Percentiles rank a stretch among this genome's conserved stretches.
Evolutionary conservation across 495 filamentous ascomycete genomes (phyloP).

Genomic region (Hamigera avellanea): DNA sequence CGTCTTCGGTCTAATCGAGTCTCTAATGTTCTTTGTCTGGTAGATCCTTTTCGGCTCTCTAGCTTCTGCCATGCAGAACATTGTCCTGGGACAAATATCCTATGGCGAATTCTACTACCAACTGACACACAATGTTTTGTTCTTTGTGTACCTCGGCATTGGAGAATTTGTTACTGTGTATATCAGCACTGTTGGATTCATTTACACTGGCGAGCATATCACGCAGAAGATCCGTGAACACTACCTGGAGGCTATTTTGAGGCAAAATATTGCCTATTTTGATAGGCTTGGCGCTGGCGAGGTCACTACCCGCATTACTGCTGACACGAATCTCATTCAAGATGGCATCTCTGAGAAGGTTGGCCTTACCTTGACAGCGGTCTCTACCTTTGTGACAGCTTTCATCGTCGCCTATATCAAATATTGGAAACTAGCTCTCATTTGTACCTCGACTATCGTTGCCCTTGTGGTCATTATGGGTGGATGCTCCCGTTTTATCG

Average conservation of each 20-base stretch:
- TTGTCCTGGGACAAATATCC: constrained; percentile 33
- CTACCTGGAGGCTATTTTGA: constrained; percentile 72
- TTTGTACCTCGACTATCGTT: constrained; percentile 65
- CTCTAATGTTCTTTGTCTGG: not conserved
- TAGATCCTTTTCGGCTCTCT: constrained; percentile 65
- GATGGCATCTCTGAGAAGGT: constrained; percentile 85
- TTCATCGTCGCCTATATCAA: constrained; percentile 82
- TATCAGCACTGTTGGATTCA: constrained; percentile 75
- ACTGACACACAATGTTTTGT: constrained; percentile 58
- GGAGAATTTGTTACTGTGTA: constrained; percentile 77
- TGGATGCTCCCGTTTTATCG: constrained; percentile 55
- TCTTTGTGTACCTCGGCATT: constrained; percentile 85
- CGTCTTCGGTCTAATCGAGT: not conserved
- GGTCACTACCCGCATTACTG: constrained; percentile 84
- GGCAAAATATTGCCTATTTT: constrained; percentile 88
- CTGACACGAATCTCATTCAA: constrained; percentile 81
- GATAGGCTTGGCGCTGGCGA: constrained; percentile 86
- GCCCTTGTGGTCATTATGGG: constrained; percentile 69
- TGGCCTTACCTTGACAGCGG: constrained; percentile 57
- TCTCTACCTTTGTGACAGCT: constrained; percentile 75
- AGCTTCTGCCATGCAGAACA: constrained; percentile 58
- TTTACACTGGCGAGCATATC: constrained; percentile 87
- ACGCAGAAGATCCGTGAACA: constrained; percentile 74
- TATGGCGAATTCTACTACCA: constrained; percentile 46
- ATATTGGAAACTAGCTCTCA: constrained; percentile 74